Evolutionary conservation across 2,329 filamentous ascomycete genomes (phyloP), one percentile per base, ranked within the genome.

Genomic region (Claviceps cyperi): DNA sequence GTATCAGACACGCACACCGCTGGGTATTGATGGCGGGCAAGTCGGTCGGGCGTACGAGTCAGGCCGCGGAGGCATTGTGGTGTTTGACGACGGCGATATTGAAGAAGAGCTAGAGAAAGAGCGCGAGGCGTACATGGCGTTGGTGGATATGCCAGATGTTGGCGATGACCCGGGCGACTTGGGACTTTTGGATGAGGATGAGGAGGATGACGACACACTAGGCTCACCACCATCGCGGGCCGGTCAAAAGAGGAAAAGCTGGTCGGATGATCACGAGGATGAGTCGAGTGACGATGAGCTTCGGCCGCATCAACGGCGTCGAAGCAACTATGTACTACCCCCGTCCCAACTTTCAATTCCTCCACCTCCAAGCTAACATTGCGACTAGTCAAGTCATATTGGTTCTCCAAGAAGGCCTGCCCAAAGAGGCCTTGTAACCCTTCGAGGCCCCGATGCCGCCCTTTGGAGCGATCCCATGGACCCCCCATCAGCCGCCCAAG

Each of bases 41-140:
- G 78, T 97, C 47, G 74, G 78, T 24, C 76, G 79, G 14, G 70
- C 75, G 0, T 96, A 94, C 63, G 82, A 78, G 55, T 80, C 86
- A 5, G 85, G 87, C 32, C 84, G 77, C 60, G 91, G 91, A 17
- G 92, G 92, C 0, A 85, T 98, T 41, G 79, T 98, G 53, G 89
- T 96, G 2, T 94, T 92, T 64, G 92, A 97, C 61, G 92, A 97
- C 62, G 92, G 91, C 1, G 92, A 98, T 64, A 90, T 98, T 47
- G 85, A 91, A 57, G 85, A 91, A 57, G 86, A 90, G 36, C 70
- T 98, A 36, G 67, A 66, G 13, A 70, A 70, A 1, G 89, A 97
- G 66, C 77, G 80, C 57, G 81, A 87, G 52, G 90, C 92, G 39
- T 97, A 94, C 61, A 78, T 86, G 55, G 83, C 84, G n/a, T 70